phyloP scores from a whole-genome alignment of 331 rosid genomes.

The Malus hybrid region DNA sequence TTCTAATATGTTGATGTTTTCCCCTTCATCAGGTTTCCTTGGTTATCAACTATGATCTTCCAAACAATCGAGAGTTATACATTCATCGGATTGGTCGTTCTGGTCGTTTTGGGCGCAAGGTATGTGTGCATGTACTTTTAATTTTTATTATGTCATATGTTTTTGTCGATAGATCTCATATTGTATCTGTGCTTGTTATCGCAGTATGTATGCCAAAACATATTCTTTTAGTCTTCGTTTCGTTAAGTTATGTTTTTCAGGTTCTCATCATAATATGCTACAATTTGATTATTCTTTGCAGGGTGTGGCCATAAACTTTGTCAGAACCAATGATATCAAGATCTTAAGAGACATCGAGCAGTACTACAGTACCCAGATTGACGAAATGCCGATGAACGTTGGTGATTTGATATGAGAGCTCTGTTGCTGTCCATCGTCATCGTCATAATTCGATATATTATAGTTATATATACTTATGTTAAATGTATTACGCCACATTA shows the following conservation, averaged over 20 bases:
- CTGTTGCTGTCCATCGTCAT: not conserved
- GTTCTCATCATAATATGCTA: not conserved
- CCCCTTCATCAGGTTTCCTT: slow-evolving; percentile 62
- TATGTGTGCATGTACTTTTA: slow-evolving; percentile 9
- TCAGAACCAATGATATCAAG: slow-evolving; percentile 89
- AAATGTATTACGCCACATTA: no score
- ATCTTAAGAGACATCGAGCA: slow-evolving; percentile 92
- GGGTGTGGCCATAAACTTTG: slow-evolving; percentile 99
- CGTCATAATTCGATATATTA: no score
- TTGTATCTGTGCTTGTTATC: no score
- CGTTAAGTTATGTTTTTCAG: no score
- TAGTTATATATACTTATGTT: no score
- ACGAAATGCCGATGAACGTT: slow-evolving; percentile 97
- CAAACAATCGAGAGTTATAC: slow-evolving; percentile 94
- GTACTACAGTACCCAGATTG: slow-evolving; percentile 95
- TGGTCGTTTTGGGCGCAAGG: slow-evolving; percentile 99
- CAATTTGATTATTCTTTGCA: slow-evolving; percentile 22
- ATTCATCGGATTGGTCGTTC: slow-evolving; percentile 95
- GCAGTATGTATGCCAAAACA: no score
- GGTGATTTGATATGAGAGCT: slow-evolving; percentile 65
- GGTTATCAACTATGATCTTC: slow-evolving; percentile 92
- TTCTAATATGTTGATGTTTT: not conserved
- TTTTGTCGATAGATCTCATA: no score
- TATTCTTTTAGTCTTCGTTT: no score
- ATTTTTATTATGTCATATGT: no score